Evolutionary conservation across 2,329 filamentous ascomycete species (phyloP).

Genomic region (Xylariaceae sp.): DNA sequence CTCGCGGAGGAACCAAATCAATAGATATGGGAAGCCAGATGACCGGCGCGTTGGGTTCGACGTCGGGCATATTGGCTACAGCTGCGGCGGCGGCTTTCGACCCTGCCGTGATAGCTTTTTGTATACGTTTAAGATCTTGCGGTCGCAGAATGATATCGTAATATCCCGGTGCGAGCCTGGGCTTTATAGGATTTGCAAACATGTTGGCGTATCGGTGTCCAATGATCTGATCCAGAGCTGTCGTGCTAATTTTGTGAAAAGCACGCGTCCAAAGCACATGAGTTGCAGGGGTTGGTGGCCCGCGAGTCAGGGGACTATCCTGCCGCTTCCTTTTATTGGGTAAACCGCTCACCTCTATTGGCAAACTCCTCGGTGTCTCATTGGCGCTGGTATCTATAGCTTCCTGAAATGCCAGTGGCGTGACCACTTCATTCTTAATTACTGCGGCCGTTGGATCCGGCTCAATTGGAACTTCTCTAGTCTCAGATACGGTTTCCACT

Average conservation of each 20-base stretch:
- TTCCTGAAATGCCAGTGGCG: constrained; percentile 52
- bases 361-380: constrained; percentile 45
- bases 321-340: constrained; percentile 56
- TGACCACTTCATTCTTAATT: constrained; percentile 58
- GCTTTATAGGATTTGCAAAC: constrained; percentile 70
- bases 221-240: constrained; percentile 70
- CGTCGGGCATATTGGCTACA: constrained; percentile 57
- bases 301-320: constrained; percentile 46
- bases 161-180: constrained; percentile 72
- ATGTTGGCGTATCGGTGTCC: constrained; percentile 75
- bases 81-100: constrained; percentile 43
- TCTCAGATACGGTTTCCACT: constrained; percentile 35
- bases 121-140: constrained; percentile 74
- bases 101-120: constrained; percentile 51
- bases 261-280: constrained; percentile 73
- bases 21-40: constrained; percentile 66
- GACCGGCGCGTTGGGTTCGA: constrained; percentile 52
- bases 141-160: constrained; percentile 68
- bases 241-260: constrained; percentile 67
- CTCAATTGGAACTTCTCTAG: constrained; percentile 47
- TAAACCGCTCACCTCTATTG: constrained; percentile 35
- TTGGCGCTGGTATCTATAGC: constrained; percentile 53
- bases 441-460: constrained; percentile 37
- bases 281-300: constrained; percentile 51
- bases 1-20: constrained; percentile 78